Evolutionary conservation across 2,329 filamentous ascomycete species (phyloP).

Genomic region (Aspergillus amoenus): DNA sequence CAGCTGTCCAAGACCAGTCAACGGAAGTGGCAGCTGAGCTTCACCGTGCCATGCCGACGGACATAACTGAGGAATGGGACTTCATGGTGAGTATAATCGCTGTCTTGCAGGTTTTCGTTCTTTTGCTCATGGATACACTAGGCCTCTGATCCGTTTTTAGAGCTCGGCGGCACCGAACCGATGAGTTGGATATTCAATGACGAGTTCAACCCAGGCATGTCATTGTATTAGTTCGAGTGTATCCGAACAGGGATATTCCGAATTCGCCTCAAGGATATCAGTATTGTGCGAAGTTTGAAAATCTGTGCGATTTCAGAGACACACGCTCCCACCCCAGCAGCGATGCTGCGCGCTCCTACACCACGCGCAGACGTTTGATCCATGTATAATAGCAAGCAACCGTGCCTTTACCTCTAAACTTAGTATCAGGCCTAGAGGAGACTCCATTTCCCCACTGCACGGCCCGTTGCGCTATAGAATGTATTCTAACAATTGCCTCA

Average conservation of each 20-base stretch:
- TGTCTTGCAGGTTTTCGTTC: neutral
- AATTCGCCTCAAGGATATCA: too few relatives aligned
- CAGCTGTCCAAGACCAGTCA: slow-evolving; percentile 7
- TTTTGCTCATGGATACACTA: slow-evolving; percentile 10
- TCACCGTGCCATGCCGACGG: slow-evolving; percentile 25
- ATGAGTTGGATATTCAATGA: slow-evolving; percentile 20
- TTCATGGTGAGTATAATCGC: slow-evolving; percentile 37
- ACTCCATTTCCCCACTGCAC: too few relatives aligned
- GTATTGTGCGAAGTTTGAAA: too few relatives aligned
- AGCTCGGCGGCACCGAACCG: slow-evolving; percentile 20
- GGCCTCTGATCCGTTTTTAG: slow-evolving; percentile 30
- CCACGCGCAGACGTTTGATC: too few relatives aligned
- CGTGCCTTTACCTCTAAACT: too few relatives aligned
- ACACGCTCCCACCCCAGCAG: too few relatives aligned
- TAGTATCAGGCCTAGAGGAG: too few relatives aligned
- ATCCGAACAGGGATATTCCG: neutral
- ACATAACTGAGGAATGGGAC: slow-evolving; percentile 41
- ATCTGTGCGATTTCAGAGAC: too few relatives aligned
- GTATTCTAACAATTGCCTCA: too few relatives aligned
- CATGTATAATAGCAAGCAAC: too few relatives aligned
- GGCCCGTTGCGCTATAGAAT: too few relatives aligned
- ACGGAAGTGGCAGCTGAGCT: slow-evolving; percentile 6
- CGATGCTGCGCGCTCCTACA: too few relatives aligned
- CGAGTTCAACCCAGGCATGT: neutral
- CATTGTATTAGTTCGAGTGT: neutral